Evolutionary conservation across 441 rosid genomes (phyloP).

Genomic region (Mallotus japonicus): DNA sequence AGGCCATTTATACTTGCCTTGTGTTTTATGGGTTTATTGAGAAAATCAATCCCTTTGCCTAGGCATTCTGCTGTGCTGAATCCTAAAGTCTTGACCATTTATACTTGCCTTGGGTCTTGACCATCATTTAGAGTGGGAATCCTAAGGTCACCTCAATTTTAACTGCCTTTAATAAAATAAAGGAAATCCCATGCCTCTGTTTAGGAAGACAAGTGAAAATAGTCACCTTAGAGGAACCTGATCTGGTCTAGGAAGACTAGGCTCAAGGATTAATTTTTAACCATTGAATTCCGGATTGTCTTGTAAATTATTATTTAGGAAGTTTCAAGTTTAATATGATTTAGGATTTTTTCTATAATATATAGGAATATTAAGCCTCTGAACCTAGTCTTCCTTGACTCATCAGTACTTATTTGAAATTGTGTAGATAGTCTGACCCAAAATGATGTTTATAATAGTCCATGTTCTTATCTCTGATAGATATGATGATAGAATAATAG

Average conservation of each 20-base stretch:
- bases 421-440: not conserved
- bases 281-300: too few species aligned
- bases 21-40: not conserved
- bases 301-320: too few species aligned
- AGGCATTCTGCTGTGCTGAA: not conserved
- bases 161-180: not conserved
- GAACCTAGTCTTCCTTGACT: too few species aligned
- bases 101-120: too few species aligned
- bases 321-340: too few species aligned
- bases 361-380: too few species aligned
- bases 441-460: constrained; percentile 1
- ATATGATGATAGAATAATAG: not conserved
- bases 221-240: not conserved
- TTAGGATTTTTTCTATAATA: too few species aligned
- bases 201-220: not conserved
- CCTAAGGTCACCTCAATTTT: not conserved
- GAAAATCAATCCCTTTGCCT: not conserved
- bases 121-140: not conserved
- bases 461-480: not conserved
- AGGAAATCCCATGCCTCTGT: not conserved
- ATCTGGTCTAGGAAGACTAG: not conserved
- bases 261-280: too few species aligned
- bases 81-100: too few species aligned
- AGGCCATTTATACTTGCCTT: not conserved
- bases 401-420: not conserved